Conservation (phyloP, 179 eudicot species). For the Corrigiola litoralis region DNA sequence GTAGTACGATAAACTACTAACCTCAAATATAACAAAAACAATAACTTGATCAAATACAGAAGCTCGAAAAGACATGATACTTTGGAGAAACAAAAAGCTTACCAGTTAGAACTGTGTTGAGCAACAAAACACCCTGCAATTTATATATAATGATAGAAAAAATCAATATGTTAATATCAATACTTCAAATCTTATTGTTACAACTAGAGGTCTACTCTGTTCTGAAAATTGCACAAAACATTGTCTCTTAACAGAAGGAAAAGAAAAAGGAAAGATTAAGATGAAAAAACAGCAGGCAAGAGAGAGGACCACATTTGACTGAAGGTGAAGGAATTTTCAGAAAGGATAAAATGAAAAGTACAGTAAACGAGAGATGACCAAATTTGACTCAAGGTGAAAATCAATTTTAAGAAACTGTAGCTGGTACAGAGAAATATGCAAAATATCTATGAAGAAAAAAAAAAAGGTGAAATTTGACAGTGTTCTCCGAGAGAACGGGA, state of each 20-base stretch:
- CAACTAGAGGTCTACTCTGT: background rate
- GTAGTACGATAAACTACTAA: background rate
- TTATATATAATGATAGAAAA: background rate
- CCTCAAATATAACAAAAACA: background rate
- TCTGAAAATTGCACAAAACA: background rate
- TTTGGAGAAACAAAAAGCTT: background rate
- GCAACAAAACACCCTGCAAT: conserved; percentile 79
- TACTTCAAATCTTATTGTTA: background rate
- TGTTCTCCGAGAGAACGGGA: background rate
- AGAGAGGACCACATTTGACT: background rate
- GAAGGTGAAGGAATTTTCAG: background rate
- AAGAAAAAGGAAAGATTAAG: background rate
- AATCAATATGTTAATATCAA: background rate
- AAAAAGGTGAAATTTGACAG: background rate
- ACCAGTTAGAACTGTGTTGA: conserved; percentile 87
- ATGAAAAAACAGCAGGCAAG: no score
- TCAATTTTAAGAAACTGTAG: background rate
- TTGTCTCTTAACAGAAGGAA: background rate
- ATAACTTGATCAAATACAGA: background rate
- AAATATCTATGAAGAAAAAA: background rate
- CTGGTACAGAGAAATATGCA: background rate
- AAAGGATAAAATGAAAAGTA: background rate
- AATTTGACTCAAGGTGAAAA: background rate
- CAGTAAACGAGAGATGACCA: background rate
- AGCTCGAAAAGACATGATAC: background rate